Base-by-base conservation (phyloP, 306 rosid species). In the Trifolium dubium region DNA sequence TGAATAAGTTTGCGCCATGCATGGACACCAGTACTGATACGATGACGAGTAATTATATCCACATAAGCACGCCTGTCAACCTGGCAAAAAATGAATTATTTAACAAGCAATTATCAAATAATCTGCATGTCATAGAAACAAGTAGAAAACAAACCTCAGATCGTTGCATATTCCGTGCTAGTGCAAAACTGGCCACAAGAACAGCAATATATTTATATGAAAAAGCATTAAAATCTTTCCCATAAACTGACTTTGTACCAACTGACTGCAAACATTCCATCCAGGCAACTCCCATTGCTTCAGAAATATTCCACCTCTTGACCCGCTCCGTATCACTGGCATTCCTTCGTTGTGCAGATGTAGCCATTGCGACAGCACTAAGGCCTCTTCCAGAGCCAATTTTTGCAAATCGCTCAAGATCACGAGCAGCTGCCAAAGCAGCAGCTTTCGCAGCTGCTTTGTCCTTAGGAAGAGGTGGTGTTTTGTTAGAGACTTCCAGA, bases 231-330 rank as follows among this genome's bases (percentile, higher is more conserved):
- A 94, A 92, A 88, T 92, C 99, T 86, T 94, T 94, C 81, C 96
- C 97, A 55, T 92, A 89, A 19, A 92, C 99, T 2, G 92, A 87
- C 86, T 86, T 92, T 23, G 99, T 94, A 84, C 85, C 99, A 87
- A 87, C 91, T 75, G 92, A 93, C 81, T 87, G 97, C 86, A 94
- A 81, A 84, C 99, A 94, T 85, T 94, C 99, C 95, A 88, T 88
- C 99, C 99, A 94, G 49, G 99, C 99, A 86, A 94, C 97, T 79
- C 93, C 99, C 99, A 94, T 94, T 64, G 99, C 97, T 86, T 94
- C 99, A 76, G 93, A 81, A 70, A 82, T 73, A 81, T 83, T 94
- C 99, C 99, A 94, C 80, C 97, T 87, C 85, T 72, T 80, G 66
- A 88, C 99, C 74, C 96, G 92, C 65, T 94, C 97, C 83, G 72